A percentile compares a stretch with the other conserved stretches of the same genome.
phyloP scores from a whole-genome alignment of 2,329 filamentous ascomycete genomes.

The Boeremia lycopersici region DNA sequence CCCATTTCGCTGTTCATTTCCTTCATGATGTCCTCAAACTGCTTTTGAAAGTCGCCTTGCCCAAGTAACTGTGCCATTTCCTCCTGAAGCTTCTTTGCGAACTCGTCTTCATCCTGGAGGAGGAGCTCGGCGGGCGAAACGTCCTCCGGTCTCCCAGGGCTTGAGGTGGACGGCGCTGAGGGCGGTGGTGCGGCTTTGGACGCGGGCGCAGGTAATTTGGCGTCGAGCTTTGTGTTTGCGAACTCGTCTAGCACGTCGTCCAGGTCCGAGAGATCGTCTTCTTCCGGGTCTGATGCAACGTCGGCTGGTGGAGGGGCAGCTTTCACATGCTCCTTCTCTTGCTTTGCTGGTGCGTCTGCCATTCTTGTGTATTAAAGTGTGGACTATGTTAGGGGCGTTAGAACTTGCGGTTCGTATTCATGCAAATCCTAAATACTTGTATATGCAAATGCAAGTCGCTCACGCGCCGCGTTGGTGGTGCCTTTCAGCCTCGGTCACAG shows the following conservation, averaged over 20 bases:
- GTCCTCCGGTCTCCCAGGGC: constrained; percentile 46
- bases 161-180: constrained; percentile 48
- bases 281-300: constrained; percentile 81
- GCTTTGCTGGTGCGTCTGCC: constrained; percentile 30
- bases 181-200: constrained; percentile 41
- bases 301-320: constrained; percentile 34
- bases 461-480: constrained; percentile 8
- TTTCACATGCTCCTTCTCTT: constrained; percentile 18
- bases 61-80: constrained; percentile 86
- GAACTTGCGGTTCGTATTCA: not conserved
- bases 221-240: constrained; percentile 65
- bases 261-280: constrained; percentile 88
- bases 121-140: constrained; percentile 37
- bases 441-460: constrained; percentile 12
- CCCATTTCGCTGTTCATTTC: constrained; percentile 60
- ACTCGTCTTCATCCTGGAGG: constrained; percentile 64
- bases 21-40: constrained; percentile 80
- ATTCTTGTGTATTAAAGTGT: constrained; percentile 13
- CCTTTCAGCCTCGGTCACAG: constrained; percentile 34
- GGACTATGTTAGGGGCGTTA: not conserved
- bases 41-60: constrained; percentile 74
- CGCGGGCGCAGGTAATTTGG: constrained; percentile 47
- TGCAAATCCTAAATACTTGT: constrained; percentile 2
- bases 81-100: constrained; percentile 83
- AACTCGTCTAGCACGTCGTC: constrained; percentile 97